Evolutionary conservation across 2,329 filamentous ascomycete genomes (phyloP).

Genomic region (Emericellopsis atlantica): DNA sequence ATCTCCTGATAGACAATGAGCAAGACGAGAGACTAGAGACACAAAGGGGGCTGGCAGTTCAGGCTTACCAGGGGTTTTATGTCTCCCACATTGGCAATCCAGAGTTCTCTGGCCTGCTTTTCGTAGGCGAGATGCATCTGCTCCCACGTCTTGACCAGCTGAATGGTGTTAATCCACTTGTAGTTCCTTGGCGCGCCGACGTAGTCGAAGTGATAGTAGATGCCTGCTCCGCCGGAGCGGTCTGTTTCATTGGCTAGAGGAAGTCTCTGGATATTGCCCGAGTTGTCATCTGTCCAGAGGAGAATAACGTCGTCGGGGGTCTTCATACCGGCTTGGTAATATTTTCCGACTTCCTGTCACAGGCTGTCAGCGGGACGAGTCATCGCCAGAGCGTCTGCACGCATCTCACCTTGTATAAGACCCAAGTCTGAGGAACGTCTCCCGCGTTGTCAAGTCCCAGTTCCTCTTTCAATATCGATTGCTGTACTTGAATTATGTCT

Average conservation of each 20-base stretch:
- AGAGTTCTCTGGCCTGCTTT: no score
- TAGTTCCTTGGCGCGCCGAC: constrained; percentile 33
- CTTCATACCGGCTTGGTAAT: constrained; percentile 44
- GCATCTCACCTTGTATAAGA: constrained; percentile 45
- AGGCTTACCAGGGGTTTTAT: no score
- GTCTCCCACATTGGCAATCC: no score
- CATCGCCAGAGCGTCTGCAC: background rate
- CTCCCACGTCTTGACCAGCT: constrained; percentile 47
- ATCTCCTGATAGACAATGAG: no score
- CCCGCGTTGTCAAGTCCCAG: constrained; percentile 23
- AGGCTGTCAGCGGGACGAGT: background rate
- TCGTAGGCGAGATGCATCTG: no score
- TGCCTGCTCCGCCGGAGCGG: constrained; percentile 47
- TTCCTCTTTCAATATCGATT: constrained; percentile 41
- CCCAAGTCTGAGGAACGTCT: constrained; percentile 57
- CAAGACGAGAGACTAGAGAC: no score
- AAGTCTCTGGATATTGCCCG: constrained; percentile 50
- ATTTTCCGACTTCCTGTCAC: constrained; percentile 48
- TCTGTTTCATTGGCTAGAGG: constrained; percentile 46
- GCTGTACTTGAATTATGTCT: constrained; percentile 47
- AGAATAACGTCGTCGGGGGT: constrained; percentile 54
- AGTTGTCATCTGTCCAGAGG: constrained; percentile 60
- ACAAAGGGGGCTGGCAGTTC: no score
- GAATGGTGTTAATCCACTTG: constrained; percentile 53
- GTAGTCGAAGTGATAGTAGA: constrained; percentile 50